Percentiles rank a stretch among this genome's conserved stretches.
phyloP scores from a whole-genome alignment of 345 rosid genomes.

The Pelargonium nanum region DNA sequence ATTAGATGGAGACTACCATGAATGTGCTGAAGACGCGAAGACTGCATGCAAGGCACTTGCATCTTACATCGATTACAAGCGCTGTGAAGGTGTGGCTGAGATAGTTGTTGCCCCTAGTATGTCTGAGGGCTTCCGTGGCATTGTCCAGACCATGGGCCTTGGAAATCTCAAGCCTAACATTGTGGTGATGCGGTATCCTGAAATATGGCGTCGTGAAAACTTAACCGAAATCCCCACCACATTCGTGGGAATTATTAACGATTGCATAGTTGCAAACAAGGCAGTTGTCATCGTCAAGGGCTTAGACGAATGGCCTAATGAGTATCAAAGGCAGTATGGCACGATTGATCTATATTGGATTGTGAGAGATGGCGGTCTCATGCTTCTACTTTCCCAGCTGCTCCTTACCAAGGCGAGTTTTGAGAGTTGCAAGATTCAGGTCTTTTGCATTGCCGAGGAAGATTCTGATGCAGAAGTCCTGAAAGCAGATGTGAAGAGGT shows the following conservation, averaged over 20 bases:
- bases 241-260: constrained; percentile 84
- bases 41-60: constrained; percentile 79
- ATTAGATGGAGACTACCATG: constrained; percentile 89
- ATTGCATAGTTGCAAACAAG: constrained; percentile 94
- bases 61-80: constrained; percentile 84
- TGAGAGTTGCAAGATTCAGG: constrained; percentile 96
- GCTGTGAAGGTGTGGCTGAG: constrained; percentile 98
- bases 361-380: constrained; percentile 94
- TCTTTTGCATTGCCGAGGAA: constrained; percentile 96
- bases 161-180: constrained; percentile 98
- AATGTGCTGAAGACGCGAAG: constrained; percentile 95
- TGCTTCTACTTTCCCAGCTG: constrained; percentile 98
- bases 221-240: constrained; percentile 85
- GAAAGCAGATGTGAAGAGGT: constrained; percentile 92
- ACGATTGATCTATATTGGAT: constrained; percentile 98
- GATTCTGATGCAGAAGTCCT: constrained; percentile 95
- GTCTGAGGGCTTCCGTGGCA: constrained; percentile 96
- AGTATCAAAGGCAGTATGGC: constrained; percentile 92
- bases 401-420: constrained; percentile 97
- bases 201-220: constrained; percentile 96
- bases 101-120: constrained; percentile 95
- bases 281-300: constrained; percentile 98
- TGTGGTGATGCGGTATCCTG: constrained; percentile 96
- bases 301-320: constrained; percentile 98
- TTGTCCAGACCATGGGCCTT: constrained; percentile 96